A percentile compares a stretch with the other conserved stretches of the same genome.
phyloP scores from a whole-genome alignment of 768 basidiomycete genomes.

The Termitomyces sp. region DNA sequence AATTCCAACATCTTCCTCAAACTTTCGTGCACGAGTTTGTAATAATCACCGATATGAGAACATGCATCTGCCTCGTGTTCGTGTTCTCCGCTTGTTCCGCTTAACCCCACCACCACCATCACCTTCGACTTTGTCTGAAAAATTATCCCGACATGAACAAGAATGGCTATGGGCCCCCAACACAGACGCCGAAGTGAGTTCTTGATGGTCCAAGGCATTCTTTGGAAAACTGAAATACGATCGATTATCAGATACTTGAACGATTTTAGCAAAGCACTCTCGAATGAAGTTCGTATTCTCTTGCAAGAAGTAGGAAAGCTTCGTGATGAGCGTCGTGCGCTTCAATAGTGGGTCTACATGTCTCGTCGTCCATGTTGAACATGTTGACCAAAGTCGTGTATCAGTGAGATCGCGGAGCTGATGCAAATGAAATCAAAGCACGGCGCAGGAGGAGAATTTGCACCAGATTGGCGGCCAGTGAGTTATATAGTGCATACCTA shows the following conservation, averaged over 20 bases:
- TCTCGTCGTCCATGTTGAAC: not conserved
- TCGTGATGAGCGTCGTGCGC: slow-evolving; percentile 66
- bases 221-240: not conserved
- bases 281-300: slow-evolving; percentile 74
- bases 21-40: not conserved
- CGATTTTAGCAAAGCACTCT: slow-evolving; percentile 81
- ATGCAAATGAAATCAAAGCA: slow-evolving; percentile 84
- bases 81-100: not conserved
- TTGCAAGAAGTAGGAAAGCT: slow-evolving; percentile 79
- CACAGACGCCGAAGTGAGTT: slow-evolving; percentile 7
- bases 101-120: not conserved
- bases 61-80: slow-evolving; percentile 10
- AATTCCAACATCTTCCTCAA: too few species aligned
- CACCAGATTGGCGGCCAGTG: slow-evolving; percentile 72
- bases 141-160: slow-evolving; percentile 10
- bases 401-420: slow-evolving; percentile 79
- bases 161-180: slow-evolving; percentile 17
- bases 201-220: not conserved
- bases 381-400: not conserved
- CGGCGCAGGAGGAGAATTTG: slow-evolving; percentile 74
- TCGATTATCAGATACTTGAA: slow-evolving; percentile 53
- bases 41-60: not conserved
- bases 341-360: slow-evolving; percentile 61
- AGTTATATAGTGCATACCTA: slow-evolving; percentile 15
- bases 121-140: not conserved